These are phyloP conservation scores for Phytophthora europaea DNA, from an alignment of 352 stramenopile genomes.

Conservation along the genomic window DNA sequence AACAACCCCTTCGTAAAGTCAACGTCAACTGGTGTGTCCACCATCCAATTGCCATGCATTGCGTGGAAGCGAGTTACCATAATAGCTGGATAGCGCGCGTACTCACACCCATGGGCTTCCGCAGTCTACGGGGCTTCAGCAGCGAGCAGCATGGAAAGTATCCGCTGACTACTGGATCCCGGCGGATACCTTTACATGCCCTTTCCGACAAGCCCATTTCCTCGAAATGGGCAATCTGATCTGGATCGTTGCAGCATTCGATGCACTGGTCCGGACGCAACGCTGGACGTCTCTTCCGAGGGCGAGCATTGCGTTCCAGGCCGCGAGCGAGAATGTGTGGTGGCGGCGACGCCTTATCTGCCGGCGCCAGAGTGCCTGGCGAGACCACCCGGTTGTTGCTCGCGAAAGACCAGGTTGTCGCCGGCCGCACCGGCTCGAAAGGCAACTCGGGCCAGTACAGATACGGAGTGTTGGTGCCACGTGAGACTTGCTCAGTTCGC, in stretches of 20 bases:
- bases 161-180: slow-evolving; percentile 1
- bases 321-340: slow-evolving; percentile 9
- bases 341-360: not conserved
- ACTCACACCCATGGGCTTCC: not conserved
- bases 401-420: not conserved
- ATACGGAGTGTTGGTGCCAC: slow-evolving; percentile 2
- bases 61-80: not conserved
- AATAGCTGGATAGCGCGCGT: not conserved
- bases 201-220: slow-evolving; percentile 3
- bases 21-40: not conserved
- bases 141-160: not conserved
- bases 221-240: slow-evolving; percentile 29
- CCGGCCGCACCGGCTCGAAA: slow-evolving; percentile 10
- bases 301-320: slow-evolving; percentile 16
- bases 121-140: not conserved
- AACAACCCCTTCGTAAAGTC: not conserved
- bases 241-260: slow-evolving; percentile 10
- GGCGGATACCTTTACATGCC: slow-evolving; percentile 16
- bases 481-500: slow-evolving; percentile 14
- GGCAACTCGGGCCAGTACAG: slow-evolving; percentile 20
- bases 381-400: not conserved
- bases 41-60: not conserved
- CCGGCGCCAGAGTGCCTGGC: not conserved
- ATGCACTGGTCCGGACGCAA: not conserved
- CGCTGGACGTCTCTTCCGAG: slow-evolving; percentile 16